Evolutionary conservation across 345 rosid species (phyloP), one percentile per base, ranked within the genome.

Genomic region (Ricinus communis): DNA sequence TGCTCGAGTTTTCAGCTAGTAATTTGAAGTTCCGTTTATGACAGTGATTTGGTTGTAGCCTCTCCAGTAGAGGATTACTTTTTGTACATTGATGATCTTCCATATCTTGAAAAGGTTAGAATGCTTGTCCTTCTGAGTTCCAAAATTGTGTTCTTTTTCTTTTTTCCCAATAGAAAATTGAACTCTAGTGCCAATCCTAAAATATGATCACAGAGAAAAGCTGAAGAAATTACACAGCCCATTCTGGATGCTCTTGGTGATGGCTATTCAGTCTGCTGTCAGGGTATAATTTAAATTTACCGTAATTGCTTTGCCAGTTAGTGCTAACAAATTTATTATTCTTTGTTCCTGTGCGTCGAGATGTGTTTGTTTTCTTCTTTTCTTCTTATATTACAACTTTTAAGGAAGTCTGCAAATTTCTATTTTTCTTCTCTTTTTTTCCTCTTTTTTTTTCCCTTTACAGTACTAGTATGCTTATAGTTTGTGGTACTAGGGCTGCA

Each of bases 1-100:
- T 47, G 65, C 59, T 69, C 28, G 33, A 43, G 49, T 43, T 45
- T 75, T 65, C 40, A 61, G 49, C 38, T 72, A 59, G 30, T 77
- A 60, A 55, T 65, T 52, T 36, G 30, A 66, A 66, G 74, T 79
- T 79, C 70, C 65, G 38, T 73, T 80, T 76, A 74, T 78, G 68
- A 69, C 90, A 94, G 98, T 66, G 96, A 94, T 85, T 84, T 91
- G 71, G 93, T 94, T 71, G 98, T 94, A 60, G 97, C 88, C 59
- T 91, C 98, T 79, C 96, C 96, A 14, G 90, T 91, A 75, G 97
- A 88, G 75, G 95, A 94, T 80, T 94, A 90, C 61, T 94, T 94
- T 84, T 81, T 90, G 83, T 83, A 84, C 46, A 82, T 91, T 6
- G 90, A 87, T 72, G 93, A 87, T 82, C 96, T 86, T 72, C 91